Evolutionary conservation across 192 early-diverging fungal genomes (phyloP).

Genomic region (Gamsiella multidivaricata): DNA sequence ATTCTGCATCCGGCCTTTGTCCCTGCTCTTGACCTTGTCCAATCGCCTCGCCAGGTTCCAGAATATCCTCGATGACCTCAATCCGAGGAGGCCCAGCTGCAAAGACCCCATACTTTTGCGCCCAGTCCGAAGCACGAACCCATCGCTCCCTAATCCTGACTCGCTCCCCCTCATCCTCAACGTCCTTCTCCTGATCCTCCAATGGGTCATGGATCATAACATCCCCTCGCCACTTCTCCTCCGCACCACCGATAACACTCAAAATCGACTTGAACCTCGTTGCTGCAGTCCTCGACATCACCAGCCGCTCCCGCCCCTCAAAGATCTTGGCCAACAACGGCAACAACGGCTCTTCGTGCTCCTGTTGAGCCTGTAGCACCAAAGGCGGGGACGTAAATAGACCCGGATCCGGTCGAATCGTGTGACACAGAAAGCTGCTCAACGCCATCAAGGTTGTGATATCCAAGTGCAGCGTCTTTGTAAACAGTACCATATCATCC

Average conservation of each 20-base stretch:
- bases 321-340: constrained; percentile 47
- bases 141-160: constrained; percentile 32
- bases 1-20: no score
- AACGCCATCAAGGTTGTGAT: constrained; percentile 61
- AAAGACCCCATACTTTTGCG: constrained; percentile 41
- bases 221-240: constrained; percentile 51
- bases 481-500: constrained; percentile 45
- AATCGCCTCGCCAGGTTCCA: neutral
- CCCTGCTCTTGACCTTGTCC: neutral
- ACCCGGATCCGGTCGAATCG: constrained; percentile 30
- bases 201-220: constrained; percentile 43
- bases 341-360: constrained; percentile 46
- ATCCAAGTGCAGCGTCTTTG: constrained; percentile 57
- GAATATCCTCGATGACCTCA: constrained; percentile 41
- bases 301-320: constrained; percentile 49
- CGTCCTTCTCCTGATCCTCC: neutral
- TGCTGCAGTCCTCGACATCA: constrained; percentile 51
- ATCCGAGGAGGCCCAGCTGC: constrained; percentile 35
- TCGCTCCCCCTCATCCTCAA: constrained; percentile 10
- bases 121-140: constrained; percentile 42
- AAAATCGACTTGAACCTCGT: constrained; percentile 54
- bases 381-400: constrained; percentile 52
- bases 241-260: constrained; percentile 53
- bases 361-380: constrained; percentile 56
- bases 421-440: constrained; percentile 56